Conservation (phyloP, 441 rosid genomes). For the Populus hybrid region DNA sequence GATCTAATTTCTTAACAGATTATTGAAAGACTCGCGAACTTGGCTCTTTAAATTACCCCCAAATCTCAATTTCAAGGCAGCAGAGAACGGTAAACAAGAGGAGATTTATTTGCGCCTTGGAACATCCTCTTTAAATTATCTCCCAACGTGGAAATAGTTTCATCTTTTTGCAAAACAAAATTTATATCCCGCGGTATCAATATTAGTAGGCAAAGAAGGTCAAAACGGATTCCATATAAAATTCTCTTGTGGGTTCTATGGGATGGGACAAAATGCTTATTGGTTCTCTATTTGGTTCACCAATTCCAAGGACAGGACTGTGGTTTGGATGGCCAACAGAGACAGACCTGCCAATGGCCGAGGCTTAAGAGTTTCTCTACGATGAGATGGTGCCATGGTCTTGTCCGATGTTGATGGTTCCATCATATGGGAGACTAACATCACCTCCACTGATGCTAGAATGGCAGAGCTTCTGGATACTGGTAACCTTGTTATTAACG, state of each 20-base stretch:
- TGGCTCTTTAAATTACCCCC: background rate
- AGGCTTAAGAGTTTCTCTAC: slow-evolving; percentile 36
- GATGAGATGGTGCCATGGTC: slow-evolving; percentile 30
- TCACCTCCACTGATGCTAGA: slow-evolving; percentile 13
- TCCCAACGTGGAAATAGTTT: too few species aligned
- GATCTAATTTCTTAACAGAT: too few species aligned
- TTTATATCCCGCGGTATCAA: too few species aligned
- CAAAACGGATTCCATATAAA: too few species aligned
- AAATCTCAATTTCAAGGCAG: too few species aligned
- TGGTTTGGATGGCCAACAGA: slow-evolving; percentile 51
- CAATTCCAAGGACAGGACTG: slow-evolving; percentile 27
- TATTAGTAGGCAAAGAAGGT: too few species aligned
- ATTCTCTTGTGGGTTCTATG: slow-evolving; percentile 43
- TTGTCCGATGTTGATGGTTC: slow-evolving; percentile 37
- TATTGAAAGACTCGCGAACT: background rate
- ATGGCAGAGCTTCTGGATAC: slow-evolving; percentile 23
- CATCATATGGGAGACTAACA: slow-evolving; percentile 32
- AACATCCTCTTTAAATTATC: too few species aligned
- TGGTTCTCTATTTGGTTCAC: slow-evolving; percentile 48
- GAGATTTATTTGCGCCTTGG: too few species aligned
- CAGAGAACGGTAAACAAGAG: too few species aligned
- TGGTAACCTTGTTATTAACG: slow-evolving; percentile 30
- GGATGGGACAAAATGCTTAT: slow-evolving; percentile 37
- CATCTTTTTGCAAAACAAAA: too few species aligned
- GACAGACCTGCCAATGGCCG: slow-evolving; percentile 39